Conservation (phyloP, 768 basidiomycete species). For the Jaapia argillacea region DNA sequence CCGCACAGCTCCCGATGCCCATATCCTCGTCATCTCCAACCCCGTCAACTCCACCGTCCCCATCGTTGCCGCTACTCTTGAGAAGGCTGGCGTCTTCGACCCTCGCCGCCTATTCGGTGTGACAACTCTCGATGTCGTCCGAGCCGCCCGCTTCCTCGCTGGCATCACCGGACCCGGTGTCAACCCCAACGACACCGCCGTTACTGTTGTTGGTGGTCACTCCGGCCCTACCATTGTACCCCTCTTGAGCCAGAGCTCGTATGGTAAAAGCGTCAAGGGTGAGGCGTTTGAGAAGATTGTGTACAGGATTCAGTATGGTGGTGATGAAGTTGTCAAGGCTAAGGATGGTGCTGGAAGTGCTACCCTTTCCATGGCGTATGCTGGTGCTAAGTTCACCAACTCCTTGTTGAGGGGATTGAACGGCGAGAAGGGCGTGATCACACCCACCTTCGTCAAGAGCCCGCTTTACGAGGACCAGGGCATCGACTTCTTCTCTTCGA, state of each 20-base stretch:
- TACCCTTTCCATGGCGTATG: slow-evolving; percentile 72
- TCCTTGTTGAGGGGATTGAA: slow-evolving; percentile 48
- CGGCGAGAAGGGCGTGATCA: slow-evolving; percentile 61
- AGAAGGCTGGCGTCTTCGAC: slow-evolving; percentile 89
- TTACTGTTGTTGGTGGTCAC: slow-evolving; percentile 94
- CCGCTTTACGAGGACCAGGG: slow-evolving; percentile 78
- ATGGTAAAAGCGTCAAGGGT: slow-evolving; percentile 65
- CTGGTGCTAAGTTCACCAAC: slow-evolving; percentile 64
- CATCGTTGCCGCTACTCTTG: slow-evolving; percentile 86
- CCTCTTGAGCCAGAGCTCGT: slow-evolving; percentile 72
- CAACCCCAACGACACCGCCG: slow-evolving; percentile 52
- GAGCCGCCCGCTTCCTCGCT: slow-evolving; percentile 84
- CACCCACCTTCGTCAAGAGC: slow-evolving; percentile 85
- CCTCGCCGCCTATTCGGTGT: slow-evolving; percentile 88
- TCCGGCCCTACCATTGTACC: slow-evolving; percentile 97
- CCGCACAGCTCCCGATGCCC: slow-evolving; percentile 82
- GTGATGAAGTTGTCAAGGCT: slow-evolving; percentile 97
- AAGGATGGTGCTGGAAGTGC: slow-evolving; percentile 82
- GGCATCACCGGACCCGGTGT: slow-evolving; percentile 48
- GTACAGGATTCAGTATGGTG: slow-evolving; percentile 93
- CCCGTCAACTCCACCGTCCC: slow-evolving; percentile 98
- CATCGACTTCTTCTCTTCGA: slow-evolving; percentile 90
- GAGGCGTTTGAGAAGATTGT: slow-evolving; percentile 73
- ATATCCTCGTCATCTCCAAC: slow-evolving; percentile 96
- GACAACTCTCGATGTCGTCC: slow-evolving; percentile 97